Conservation (phyloP, 768 basidiomycete species). For the Leccinum boreale region DNA sequence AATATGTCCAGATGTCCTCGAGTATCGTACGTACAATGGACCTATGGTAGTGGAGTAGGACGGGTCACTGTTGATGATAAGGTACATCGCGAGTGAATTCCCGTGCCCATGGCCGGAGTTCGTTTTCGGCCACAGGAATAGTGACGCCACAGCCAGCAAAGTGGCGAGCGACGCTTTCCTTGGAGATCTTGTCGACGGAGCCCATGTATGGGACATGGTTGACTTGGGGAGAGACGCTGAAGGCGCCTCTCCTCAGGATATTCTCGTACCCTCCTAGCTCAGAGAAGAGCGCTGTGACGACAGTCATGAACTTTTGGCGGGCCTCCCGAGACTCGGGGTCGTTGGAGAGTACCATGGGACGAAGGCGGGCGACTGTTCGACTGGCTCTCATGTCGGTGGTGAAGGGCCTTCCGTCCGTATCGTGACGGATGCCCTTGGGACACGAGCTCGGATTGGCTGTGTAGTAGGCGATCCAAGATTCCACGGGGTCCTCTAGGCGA, state of each 20-base stretch:
- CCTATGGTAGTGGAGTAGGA: conserved; percentile 7
- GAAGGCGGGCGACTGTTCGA: conserved; percentile 47
- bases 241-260: conserved; percentile 32
- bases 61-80: conserved; percentile 16
- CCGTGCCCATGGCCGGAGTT: conserved; percentile 39
- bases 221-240: conserved; percentile 34
- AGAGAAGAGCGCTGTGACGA: conserved; percentile 40
- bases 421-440: conserved; percentile 46
- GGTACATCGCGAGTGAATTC: conserved; percentile 31
- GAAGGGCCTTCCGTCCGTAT: conserved; percentile 35
- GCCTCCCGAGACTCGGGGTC: conserved; percentile 33
- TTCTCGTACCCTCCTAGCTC: conserved; percentile 39
- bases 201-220: conserved; percentile 32
- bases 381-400: conserved; percentile 45
- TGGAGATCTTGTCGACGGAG: conserved; percentile 26
- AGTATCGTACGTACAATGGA: conserved; percentile 14
- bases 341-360: conserved; percentile 34
- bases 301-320: conserved; percentile 39
- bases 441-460: conserved; percentile 42
- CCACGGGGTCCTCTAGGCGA: conserved; percentile 44
- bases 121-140: conserved; percentile 31
- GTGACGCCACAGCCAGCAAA: conserved; percentile 42
- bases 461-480: conserved; percentile 46
- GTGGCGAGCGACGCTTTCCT: conserved; percentile 37
- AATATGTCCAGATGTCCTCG: conserved; percentile 28